These are phyloP conservation scores for Kuraishia floccosa DNA, from an alignment of 805 yeast genomes.

Conservation along the genomic window DNA sequence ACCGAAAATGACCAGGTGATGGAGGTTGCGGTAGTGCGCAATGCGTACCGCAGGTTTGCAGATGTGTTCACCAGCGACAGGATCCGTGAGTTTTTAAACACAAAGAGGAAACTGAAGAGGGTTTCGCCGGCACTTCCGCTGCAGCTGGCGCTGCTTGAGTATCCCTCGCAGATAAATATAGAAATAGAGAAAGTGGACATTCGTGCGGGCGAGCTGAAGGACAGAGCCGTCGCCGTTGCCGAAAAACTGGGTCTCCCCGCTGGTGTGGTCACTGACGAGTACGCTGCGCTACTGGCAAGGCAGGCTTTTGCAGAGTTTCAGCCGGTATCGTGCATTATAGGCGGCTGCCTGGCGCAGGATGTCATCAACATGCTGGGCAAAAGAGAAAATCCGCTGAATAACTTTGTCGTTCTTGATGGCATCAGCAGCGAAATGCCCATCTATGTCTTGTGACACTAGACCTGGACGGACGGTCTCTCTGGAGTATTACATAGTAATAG, in stretches of 20 bases:
- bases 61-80: slow-evolving; percentile 25
- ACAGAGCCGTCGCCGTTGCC: slow-evolving; percentile 19
- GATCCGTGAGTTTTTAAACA: slow-evolving; percentile 9
- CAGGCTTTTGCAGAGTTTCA: slow-evolving; percentile 59
- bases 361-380: slow-evolving; percentile 71
- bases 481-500: no score
- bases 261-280: slow-evolving; percentile 25
- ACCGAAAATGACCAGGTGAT: slow-evolving; percentile 22
- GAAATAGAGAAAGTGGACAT: slow-evolving; percentile 13
- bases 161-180: slow-evolving; percentile 9
- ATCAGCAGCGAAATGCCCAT: slow-evolving; percentile 66
- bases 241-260: slow-evolving; percentile 31
- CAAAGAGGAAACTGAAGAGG: slow-evolving; percentile 29
- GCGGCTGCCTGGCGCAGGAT: slow-evolving; percentile 88
- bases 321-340: slow-evolving; percentile 79
- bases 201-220: slow-evolving; percentile 15
- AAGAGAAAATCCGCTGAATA: slow-evolving; percentile 73
- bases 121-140: slow-evolving; percentile 49
- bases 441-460: slow-evolving; percentile 39
- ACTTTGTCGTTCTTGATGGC: slow-evolving; percentile 71
- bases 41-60: slow-evolving; percentile 23
- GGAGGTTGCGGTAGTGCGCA: slow-evolving; percentile 25
- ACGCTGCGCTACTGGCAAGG: slow-evolving; percentile 25
- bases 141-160: slow-evolving; percentile 46
- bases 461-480: no score